phyloP scores from a whole-genome alignment of 805 yeast genomes.

The Spathaspora gorwiae region DNA sequence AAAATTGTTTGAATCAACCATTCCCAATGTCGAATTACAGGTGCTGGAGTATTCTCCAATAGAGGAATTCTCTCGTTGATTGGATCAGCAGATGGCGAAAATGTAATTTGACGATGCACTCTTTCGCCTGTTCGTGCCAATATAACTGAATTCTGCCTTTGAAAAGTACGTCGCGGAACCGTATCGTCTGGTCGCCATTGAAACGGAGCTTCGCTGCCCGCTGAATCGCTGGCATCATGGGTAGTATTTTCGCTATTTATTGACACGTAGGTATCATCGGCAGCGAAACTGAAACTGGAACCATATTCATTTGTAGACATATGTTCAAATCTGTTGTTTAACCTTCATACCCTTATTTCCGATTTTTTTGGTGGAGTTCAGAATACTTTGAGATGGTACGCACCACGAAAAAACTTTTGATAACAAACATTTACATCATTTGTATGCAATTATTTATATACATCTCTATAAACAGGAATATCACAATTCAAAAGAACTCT shows the following conservation, averaged over 20 bases:
- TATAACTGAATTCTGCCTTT: conserved; percentile 31
- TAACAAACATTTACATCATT: no score
- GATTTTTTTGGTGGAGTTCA: no score
- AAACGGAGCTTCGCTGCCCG: neutral
- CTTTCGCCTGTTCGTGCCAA: conserved; percentile 36
- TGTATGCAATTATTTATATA: neutral
- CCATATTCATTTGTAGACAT: no score
- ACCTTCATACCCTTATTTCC: no score
- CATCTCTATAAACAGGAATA: neutral
- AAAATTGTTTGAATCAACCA: neutral
- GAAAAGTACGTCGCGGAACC: conserved; percentile 4
- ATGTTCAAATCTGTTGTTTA: no score
- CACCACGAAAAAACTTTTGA: no score
- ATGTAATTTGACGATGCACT: conserved; percentile 29
- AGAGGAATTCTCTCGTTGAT: conserved; percentile 6
- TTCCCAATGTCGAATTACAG: neutral
- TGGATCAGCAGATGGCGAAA: neutral
- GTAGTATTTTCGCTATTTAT: no score
- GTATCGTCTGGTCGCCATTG: neutral
- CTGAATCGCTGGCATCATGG: no score
- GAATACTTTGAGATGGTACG: no score
- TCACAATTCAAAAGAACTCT: neutral
- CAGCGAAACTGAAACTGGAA: no score
- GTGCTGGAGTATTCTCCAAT: neutral
- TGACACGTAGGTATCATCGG: no score